These are phyloP conservation scores for Byssochlamys sp. DNA, from an alignment of 2,329 filamentous ascomycete species.

Conservation along the genomic window DNA sequence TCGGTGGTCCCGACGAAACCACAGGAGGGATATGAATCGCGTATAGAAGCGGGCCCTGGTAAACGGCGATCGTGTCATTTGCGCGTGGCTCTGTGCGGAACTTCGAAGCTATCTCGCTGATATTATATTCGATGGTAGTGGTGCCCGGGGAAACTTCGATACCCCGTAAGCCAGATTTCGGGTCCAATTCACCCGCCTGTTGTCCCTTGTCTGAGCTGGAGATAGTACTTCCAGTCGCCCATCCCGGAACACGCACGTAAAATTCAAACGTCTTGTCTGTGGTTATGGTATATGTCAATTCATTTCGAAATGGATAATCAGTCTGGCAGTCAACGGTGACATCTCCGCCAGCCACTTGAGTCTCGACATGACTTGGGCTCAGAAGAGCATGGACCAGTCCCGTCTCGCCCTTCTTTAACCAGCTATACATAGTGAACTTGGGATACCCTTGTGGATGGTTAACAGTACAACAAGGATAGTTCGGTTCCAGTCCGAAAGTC, in stretches of 20 bases:
- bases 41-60: conserved; percentile 38
- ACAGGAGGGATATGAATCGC: conserved; percentile 29
- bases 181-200: conserved; percentile 19
- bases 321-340: conserved; percentile 41
- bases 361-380: conserved; percentile 35
- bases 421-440: conserved; percentile 45
- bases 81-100: conserved; percentile 28
- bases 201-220: not conserved
- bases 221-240: conserved; percentile 23
- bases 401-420: conserved; percentile 32
- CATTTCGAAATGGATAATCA: conserved; percentile 40
- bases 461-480: conserved; percentile 49
- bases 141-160: conserved; percentile 25
- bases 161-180: conserved; percentile 29
- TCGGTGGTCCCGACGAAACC: conserved; percentile 10
- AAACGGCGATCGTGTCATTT: conserved; percentile 36
- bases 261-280: conserved; percentile 32
- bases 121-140: conserved; percentile 24
- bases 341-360: conserved; percentile 25
- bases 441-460: conserved; percentile 51
- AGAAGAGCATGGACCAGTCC: conserved; percentile 45
- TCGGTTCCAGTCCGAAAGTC: conserved; percentile 45
- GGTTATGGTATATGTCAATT: conserved; percentile 32
- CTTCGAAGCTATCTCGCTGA: conserved; percentile 15
- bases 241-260: conserved; percentile 38